Percentiles rank a stretch among this genome's conserved stretches.
phyloP scores from a whole-genome alignment of 805 yeast species.

The Zygotorulaspora chibaensis region DNA sequence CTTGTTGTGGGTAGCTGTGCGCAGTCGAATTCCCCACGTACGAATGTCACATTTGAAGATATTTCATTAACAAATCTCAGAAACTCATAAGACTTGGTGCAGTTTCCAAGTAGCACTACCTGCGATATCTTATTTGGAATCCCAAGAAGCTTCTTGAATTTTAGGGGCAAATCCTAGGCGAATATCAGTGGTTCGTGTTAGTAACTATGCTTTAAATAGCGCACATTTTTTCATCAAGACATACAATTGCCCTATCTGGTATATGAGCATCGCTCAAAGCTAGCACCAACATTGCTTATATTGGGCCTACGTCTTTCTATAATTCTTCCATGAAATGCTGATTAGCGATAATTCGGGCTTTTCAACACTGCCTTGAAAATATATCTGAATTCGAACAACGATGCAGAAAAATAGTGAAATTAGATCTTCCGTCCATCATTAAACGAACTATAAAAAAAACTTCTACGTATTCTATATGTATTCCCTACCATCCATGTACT shows the following conservation, averaged over 20 bases:
- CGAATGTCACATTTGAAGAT: constrained; percentile 69
- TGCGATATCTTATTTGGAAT: constrained; percentile 83
- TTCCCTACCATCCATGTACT: constrained; percentile 66
- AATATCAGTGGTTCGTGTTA: constrained; percentile 2
- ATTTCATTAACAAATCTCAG: constrained; percentile 59
- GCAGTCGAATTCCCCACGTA: constrained; percentile 78
- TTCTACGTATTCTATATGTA: constrained; percentile 12
- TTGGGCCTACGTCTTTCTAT: not conserved
- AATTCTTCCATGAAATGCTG: not conserved
- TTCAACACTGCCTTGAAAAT: too few relatives aligned
- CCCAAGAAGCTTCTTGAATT: constrained; percentile 63
- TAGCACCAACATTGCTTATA: constrained; percentile 52
- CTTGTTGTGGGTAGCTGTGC: constrained; percentile 30
- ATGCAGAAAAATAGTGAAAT: not conserved
- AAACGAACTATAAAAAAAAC: too few relatives aligned
- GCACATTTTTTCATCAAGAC: constrained; percentile 20
- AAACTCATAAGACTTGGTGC: constrained; percentile 62
- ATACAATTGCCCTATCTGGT: constrained; percentile 75
- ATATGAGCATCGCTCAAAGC: constrained; percentile 89
- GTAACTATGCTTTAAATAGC: not conserved
- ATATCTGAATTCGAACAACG: not conserved
- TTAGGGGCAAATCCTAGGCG: constrained; percentile 42
- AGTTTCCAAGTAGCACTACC: constrained; percentile 81
- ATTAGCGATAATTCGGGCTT: not conserved
- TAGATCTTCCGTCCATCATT: not conserved